phyloP scores from a whole-genome alignment of 2,329 filamentous ascomycete species.

The Aureobasidium melanogenum region DNA sequence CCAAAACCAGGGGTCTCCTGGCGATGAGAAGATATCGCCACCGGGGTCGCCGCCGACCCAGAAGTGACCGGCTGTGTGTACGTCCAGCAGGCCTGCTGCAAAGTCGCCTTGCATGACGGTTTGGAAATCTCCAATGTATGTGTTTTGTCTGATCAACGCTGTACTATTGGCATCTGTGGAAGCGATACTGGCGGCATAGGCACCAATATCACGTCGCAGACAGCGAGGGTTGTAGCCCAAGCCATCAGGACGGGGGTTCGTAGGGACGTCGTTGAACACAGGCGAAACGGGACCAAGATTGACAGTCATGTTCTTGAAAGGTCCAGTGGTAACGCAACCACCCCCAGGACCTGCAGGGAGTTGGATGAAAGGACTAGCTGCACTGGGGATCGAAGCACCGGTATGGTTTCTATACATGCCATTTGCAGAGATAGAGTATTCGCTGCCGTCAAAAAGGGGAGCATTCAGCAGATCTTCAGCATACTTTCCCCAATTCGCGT shows the following conservation, averaged over 20 bases:
- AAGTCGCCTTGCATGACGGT: conserved; percentile 21
- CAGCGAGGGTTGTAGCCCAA: conserved; percentile 27
- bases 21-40: conserved; percentile 36
- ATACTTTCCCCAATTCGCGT: conserved; percentile 46
- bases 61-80: conserved; percentile 41
- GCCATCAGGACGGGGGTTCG: conserved; percentile 24
- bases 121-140: conserved; percentile 19
- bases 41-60: conserved; percentile 35
- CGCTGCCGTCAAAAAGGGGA: conserved; percentile 48
- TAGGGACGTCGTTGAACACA: conserved; percentile 22
- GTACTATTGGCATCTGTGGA: conserved; percentile 16
- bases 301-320: conserved; percentile 39
- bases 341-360: conserved; percentile 43
- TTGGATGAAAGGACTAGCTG: conserved; percentile 17
- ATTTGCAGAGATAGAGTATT: conserved; percentile 30
- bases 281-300: conserved; percentile 41
- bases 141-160: conserved; percentile 16
- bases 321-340: conserved; percentile 43
- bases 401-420: conserved; percentile 29
- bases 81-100: conserved; percentile 18
- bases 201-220: conserved; percentile 29
- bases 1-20: conserved; percentile 40
- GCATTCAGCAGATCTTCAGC: conserved; percentile 36
- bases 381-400: conserved; percentile 23
- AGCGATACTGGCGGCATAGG: conserved; percentile 11